Evolutionary conservation across 352 stramenopile species (phyloP), one percentile per base, ranked within the genome.

Genomic region (Pythium aquatile): DNA sequence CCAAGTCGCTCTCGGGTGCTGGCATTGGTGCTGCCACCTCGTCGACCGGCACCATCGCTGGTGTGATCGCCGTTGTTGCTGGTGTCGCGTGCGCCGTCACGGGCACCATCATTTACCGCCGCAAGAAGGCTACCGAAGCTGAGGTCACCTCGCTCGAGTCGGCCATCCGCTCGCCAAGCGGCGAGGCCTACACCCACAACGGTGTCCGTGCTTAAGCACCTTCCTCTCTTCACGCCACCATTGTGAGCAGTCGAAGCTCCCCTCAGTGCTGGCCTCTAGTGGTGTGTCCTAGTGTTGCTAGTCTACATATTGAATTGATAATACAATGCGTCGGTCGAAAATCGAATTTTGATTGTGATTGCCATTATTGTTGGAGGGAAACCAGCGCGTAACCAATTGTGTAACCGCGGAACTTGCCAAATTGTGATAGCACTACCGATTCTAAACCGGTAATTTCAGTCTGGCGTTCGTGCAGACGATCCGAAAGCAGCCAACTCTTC

Each of bases 71-170:
- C 8, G 54, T 48, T 3, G 54, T 68, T 40, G 61, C 61, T 17
- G 61, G 53, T 24, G 28, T 68, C 32, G 61, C 61, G 0, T 57
- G 53, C 26, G 61, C 61, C 10, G 52, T 55, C 26, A 30, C 49
- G 1, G 61, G 60, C 16, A 54, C 60, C 37, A 44, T 54, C 5
- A 40, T 66, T 40, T 66, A 66, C 52, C 60, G 49, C 14, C 49
- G 33, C 5, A 17, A 29, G 10, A 42, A 60, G 30, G n/a, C 42
- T n/a, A 32, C 24, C 2, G 37, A 60, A 0, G 48, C 56, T 28
- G 60, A 66, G 20, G 52, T 39, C 40, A 39, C 54, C 17, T 52
- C 58, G 13, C 46, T 66, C n/a, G 60, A 60, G 26, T 59, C 60
- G 28, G 60, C 52, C 37, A 66, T 66, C 52, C 11, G 16, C 10